phyloP scores from a whole-genome alignment of 1,139 yeast genomes.

The Debaryomycetaceae sp. region DNA sequence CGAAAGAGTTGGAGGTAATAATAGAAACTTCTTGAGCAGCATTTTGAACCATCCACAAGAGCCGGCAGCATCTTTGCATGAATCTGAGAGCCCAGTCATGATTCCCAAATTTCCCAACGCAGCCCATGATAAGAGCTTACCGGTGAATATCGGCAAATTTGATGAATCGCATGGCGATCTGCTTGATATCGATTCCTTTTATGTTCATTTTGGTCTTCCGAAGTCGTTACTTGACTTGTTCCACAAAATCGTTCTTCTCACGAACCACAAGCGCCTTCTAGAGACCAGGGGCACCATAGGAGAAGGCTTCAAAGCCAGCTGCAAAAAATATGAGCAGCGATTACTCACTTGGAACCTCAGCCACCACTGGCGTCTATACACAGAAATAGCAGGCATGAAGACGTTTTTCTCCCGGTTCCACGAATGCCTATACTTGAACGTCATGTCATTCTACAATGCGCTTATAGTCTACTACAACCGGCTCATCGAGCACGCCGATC shows the following conservation, averaged over 20 bases:
- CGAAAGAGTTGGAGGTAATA: background rate
- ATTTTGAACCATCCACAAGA: background rate
- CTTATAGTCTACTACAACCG: slow-evolving; percentile 43
- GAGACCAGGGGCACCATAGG: slow-evolving; percentile 43
- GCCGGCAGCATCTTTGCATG: background rate
- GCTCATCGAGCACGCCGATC: slow-evolving; percentile 32
- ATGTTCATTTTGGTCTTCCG: slow-evolving; percentile 50
- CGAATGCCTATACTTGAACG: slow-evolving; percentile 34
- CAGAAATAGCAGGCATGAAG: background rate
- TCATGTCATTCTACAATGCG: slow-evolving; percentile 40
- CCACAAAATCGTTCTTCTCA: slow-evolving; percentile 41
- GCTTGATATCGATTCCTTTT: slow-evolving; percentile 20
- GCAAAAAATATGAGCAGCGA: slow-evolving; percentile 53
- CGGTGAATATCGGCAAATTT: background rate
- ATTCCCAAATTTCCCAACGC: background rate
- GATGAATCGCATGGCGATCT: background rate
- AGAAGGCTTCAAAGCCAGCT: slow-evolving; percentile 51
- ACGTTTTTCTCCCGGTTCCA: slow-evolving; percentile 32
- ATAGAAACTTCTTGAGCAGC: background rate
- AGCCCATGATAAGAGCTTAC: no score
- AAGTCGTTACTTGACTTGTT: slow-evolving; percentile 40
- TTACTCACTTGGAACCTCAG: slow-evolving; percentile 43
- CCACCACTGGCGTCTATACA: slow-evolving; percentile 34
- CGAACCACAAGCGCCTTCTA: slow-evolving; percentile 53
- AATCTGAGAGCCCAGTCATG: background rate